Evolutionary conservation across 306 rosid species (phyloP).

Genomic region (Cucumis sativus): DNA sequence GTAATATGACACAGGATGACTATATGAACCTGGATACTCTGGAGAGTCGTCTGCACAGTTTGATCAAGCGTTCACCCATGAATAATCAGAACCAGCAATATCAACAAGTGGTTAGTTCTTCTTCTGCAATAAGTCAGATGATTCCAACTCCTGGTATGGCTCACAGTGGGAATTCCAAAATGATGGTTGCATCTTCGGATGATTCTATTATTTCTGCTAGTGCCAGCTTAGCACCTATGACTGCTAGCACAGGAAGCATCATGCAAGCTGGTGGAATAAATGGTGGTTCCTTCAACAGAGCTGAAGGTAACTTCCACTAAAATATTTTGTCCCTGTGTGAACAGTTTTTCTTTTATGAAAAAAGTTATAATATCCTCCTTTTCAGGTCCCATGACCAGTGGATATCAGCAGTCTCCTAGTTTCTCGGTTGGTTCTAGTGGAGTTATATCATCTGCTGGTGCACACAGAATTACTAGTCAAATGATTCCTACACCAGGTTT

Average conservation of each 20-base stretch:
- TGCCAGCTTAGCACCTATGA: constrained; percentile 37
- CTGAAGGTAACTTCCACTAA: constrained; percentile 41
- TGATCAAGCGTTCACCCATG: constrained; percentile 22
- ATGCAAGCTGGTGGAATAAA: constrained; percentile 46
- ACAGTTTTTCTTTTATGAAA: constrained; percentile 4
- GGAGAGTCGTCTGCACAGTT: constrained; percentile 52
- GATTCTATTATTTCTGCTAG: constrained; percentile 42
- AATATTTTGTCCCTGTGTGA: not conserved
- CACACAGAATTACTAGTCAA: constrained; percentile 61
- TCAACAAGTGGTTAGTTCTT: constrained; percentile 46
- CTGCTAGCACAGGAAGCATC: constrained; percentile 54
- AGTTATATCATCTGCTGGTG: constrained; percentile 53
- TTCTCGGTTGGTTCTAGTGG: constrained; percentile 53
- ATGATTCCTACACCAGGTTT: constrained; percentile 99
- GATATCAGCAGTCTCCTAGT: constrained; percentile 71
- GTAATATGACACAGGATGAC: constrained; percentile 44
- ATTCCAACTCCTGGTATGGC: constrained; percentile 95
- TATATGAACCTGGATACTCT: constrained; percentile 69
- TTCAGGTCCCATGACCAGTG: constrained; percentile 70
- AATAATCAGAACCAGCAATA: constrained; percentile 52
- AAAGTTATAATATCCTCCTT: constrained; percentile 4
- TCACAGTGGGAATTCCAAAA: constrained; percentile 56
- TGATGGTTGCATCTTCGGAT: constrained; percentile 54
- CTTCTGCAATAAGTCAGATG: constrained; percentile 64
- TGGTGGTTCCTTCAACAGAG: constrained; percentile 45